phyloP scores from a whole-genome alignment of 805 yeast species.

The Candida sonorensis region DNA sequence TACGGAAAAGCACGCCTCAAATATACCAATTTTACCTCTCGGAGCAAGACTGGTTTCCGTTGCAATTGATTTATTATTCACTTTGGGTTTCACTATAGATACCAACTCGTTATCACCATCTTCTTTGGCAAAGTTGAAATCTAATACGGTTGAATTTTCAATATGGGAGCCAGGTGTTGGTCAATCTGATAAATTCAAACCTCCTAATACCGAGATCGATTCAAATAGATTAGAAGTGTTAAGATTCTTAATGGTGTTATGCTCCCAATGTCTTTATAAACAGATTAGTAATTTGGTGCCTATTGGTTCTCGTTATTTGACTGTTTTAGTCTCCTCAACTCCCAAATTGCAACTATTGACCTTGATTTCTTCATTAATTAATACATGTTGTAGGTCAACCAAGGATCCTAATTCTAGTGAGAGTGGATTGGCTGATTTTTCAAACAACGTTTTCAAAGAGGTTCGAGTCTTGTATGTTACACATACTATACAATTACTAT shows the following conservation, averaged over 20 bases:
- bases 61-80: conserved; percentile 44
- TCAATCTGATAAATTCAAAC: conserved; percentile 18
- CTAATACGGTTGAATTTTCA: conserved; percentile 29
- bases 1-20: conserved; percentile 10
- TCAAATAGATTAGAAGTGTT: conserved; percentile 63
- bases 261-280: conserved; percentile 55
- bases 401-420: conserved; percentile 28
- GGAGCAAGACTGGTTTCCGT: conserved; percentile 33
- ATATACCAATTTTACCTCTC: conserved; percentile 20
- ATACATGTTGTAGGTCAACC: conserved; percentile 50
- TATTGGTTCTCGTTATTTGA: conserved; percentile 55
- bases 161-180: conserved; percentile 87
- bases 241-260: conserved; percentile 50
- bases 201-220: conserved; percentile 41
- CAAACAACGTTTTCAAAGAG: conserved; percentile 26
- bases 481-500: conserved; percentile 54
- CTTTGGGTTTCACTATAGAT: conserved; percentile 54
- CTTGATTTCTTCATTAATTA: conserved; percentile 63
- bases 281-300: conserved; percentile 34
- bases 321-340: conserved; percentile 43
- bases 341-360: conserved; percentile 44
- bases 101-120: no score
- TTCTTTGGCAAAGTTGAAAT: no score
- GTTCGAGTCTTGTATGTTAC: conserved; percentile 43
- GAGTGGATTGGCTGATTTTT: conserved; percentile 34